A percentile compares a stretch with the other conserved stretches of the same genome.
Evolutionary conservation across 164 flowering plant genomes (phyloP).

Genomic region (Taxillus chinensis): DNA sequence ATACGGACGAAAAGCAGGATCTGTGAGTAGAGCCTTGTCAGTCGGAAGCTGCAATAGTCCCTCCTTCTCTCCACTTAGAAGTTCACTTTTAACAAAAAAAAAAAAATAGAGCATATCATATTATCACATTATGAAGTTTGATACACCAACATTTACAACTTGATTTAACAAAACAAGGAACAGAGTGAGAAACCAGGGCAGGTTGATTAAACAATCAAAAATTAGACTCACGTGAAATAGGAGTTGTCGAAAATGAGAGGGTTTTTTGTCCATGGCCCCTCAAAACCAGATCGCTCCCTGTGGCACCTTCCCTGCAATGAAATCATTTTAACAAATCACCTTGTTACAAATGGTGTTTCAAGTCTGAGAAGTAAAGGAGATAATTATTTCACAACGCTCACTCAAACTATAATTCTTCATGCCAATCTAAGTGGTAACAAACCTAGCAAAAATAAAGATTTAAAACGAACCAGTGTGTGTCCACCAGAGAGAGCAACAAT

Average conservation of each 20-base stretch:
- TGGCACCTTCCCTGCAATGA: constrained; percentile 53
- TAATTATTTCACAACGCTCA: not conserved
- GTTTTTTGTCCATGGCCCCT: constrained; percentile 53
- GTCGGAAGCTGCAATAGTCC: constrained; percentile 44
- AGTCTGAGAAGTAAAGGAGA: not conserved
- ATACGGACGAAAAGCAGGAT: constrained; percentile 41
- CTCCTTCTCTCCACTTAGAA: constrained; percentile 44
- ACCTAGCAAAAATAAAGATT: too few species aligned
- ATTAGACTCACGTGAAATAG: constrained; percentile 35
- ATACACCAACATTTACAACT: not conserved
- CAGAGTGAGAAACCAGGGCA: not conserved
- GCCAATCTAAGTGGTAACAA: too few species aligned
- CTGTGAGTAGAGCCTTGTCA: constrained; percentile 37
- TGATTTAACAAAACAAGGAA: not conserved
- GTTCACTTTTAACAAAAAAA: constrained; percentile 24
- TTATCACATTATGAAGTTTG: not conserved
- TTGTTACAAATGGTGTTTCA: not conserved
- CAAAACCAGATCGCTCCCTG: constrained; percentile 56
- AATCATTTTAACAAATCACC: not conserved
- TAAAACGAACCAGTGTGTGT: constrained; percentile 37
- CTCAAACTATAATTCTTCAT: not conserved
- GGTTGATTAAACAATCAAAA: not conserved
- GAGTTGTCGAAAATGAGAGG: constrained; percentile 53
- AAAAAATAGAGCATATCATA: not conserved
- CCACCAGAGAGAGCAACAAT: constrained; percentile 58